Percentiles rank a stretch among this genome's conserved stretches.
These are phyloP conservation scores for Fusarium annulatum DNA, from an alignment of 2,329 filamentous ascomycete genomes.

Conservation along the genomic window DNA sequence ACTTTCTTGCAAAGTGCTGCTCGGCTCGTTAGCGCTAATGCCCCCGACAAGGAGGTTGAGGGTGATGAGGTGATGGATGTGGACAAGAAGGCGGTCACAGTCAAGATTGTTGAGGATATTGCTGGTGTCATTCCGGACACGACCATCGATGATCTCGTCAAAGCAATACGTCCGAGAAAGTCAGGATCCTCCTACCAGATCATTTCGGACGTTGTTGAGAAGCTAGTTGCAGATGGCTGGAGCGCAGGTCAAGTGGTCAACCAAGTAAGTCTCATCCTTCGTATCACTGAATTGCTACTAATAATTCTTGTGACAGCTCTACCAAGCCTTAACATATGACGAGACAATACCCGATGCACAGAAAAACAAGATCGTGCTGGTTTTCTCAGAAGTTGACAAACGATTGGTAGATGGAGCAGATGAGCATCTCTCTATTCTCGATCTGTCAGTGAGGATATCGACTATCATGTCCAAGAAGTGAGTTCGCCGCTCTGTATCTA, in stretches of 20 bases:
- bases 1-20: constrained; percentile 97
- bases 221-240: constrained; percentile 97
- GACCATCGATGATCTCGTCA: constrained; percentile 76
- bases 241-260: constrained; percentile 88
- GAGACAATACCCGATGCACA: constrained; percentile 85
- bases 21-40: constrained; percentile 78
- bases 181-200: constrained; percentile 74
- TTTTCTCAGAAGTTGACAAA: constrained; percentile 96
- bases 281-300: neutral
- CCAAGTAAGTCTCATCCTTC: constrained; percentile 67
- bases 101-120: constrained; percentile 90
- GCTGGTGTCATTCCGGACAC: constrained; percentile 88
- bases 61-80: constrained; percentile 72
- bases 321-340: constrained; percentile 84
- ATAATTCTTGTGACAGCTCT: constrained; percentile 65
- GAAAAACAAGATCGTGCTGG: constrained; percentile 88
- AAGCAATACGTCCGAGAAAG: constrained; percentile 79
- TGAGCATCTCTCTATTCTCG: constrained; percentile 91
- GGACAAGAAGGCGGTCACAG: constrained; percentile 72
- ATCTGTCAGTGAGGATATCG: constrained; percentile 84
- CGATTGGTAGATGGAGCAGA: constrained; percentile 93
- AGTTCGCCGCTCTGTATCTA: constrained; percentile 2
- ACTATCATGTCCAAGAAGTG: constrained; percentile 69
- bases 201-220: constrained; percentile 83
- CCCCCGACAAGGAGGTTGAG: constrained; percentile 59